Evolutionary conservation across 169 alveolate species (phyloP).

Genomic region (Eimeria tenella): DNA sequence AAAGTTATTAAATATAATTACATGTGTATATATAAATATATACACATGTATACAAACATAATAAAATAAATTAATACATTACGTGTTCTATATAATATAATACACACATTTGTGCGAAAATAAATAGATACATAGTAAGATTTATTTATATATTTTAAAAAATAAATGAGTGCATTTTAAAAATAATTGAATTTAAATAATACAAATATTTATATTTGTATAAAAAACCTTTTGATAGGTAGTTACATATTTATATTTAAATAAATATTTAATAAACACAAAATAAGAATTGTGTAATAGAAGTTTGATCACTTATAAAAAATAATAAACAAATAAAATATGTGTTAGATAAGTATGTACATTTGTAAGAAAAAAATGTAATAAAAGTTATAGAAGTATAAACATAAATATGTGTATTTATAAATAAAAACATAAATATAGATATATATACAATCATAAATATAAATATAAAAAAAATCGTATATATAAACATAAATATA

Average conservation of each 20-base stretch:
- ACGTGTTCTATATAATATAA: no score
- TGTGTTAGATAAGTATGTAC: no score
- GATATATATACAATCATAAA: neutral
- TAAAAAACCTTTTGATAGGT: neutral
- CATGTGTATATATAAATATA: neutral
- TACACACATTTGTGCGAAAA: no score
- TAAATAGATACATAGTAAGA: no score
- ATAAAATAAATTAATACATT: conserved; percentile 1
- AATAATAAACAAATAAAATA: neutral
- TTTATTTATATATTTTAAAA: no score
- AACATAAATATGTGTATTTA: neutral
- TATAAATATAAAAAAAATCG: neutral
- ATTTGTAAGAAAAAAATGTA: neutral
- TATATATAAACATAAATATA: neutral
- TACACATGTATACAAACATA: conserved; percentile 43
- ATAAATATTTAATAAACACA: neutral
- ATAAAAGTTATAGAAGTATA: neutral
- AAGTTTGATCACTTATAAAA: neutral
- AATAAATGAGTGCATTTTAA: no score
- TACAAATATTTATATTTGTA: no score
- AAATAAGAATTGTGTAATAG: neutral
- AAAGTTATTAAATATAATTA: no score
- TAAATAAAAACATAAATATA: neutral
- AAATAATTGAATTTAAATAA: neutral
- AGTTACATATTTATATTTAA: neutral